Base-by-base conservation (phyloP, 2,329 filamentous ascomycete genomes). In the Microsporum ferrugineum region DNA sequence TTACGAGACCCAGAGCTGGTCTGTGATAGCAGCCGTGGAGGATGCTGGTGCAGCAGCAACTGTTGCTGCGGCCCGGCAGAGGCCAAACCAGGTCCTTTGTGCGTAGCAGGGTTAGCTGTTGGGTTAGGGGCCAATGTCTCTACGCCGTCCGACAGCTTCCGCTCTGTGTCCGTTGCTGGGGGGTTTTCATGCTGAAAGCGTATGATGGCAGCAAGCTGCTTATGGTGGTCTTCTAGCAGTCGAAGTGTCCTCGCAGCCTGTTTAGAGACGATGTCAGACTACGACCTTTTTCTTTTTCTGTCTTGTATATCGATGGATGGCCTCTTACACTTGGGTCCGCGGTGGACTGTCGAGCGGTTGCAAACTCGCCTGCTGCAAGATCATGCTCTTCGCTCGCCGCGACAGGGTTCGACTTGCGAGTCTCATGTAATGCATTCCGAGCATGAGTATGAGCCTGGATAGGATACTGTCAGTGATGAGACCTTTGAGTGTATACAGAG, bases 381-480 rank as follows among this genome's bases (percentile, higher is more conserved):
- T 91, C 86, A 75, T 97, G 92, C 73, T 96, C 89, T 69, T 88
- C 88, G 70, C 91, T 88, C 64, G 92, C 92, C 56, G 89, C 85
- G 5, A 87, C 87, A 61, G 89, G 89, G 71, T 94, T 80, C 29
- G 80, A 78, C 66, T 82, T 82, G 65, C 81, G 79, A 38, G 82
- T 84, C 60, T 91, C 89, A 29, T 86, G 80, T 29, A 89, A 86
- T 49, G 92, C 91, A 69, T 89, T 91, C 68, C 86, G 85, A 58
- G 90, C 91, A 76, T 96, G 91, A 67, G 92, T 87, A 75, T 96
- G 89, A 64, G 91, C 92, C 84, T 92, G 67, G 47, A 65, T 45
- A 59, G 10, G 60, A 60, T 49, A 66, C 66, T 14, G 49, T 33
- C 29, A 53, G 27, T 12, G 12, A 53, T 23, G 17, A 23, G 17